Conservation (phyloP, 2,329 filamentous ascomycete genomes). For the Xylaria sp. region DNA sequence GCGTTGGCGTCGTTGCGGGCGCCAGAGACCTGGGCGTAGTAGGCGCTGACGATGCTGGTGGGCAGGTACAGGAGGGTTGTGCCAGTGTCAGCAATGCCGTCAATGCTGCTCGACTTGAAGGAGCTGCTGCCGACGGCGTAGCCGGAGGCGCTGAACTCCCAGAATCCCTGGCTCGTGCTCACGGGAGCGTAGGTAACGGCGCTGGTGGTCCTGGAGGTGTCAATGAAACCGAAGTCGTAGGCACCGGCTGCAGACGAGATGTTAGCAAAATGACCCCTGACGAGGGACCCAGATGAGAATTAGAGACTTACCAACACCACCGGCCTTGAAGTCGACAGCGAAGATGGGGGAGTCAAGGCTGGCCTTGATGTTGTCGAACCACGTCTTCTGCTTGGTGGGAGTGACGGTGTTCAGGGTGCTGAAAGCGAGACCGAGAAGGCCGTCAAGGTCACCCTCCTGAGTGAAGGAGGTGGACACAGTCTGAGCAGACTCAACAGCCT, state of each 20-base stretch:
- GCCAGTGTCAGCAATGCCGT: slow-evolving; percentile 68
- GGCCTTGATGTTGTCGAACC: slow-evolving; percentile 44
- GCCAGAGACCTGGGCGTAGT: slow-evolving; percentile 61
- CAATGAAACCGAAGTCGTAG: slow-evolving; percentile 52
- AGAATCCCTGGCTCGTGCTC: slow-evolving; percentile 48
- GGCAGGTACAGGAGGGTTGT: slow-evolving; percentile 63
- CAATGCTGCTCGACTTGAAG: slow-evolving; percentile 42
- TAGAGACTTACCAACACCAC: slow-evolving; percentile 35
- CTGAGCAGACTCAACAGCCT: slow-evolving; percentile 44
- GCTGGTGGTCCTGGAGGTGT: slow-evolving; percentile 45
- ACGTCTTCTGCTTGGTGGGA: slow-evolving; percentile 40
- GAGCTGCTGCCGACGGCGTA: slow-evolving; percentile 45
- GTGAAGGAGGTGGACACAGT: slow-evolving; percentile 42
- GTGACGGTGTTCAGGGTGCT: slow-evolving; percentile 42
- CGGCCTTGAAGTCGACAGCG: slow-evolving; percentile 45
- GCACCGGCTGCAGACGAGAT: slow-evolving; percentile 41
- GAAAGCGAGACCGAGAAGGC: slow-evolving; percentile 46
- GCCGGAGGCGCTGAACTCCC: slow-evolving; percentile 48
- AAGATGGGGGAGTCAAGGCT: slow-evolving; percentile 43
- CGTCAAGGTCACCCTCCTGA: slow-evolving; percentile 40
- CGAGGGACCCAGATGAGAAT: not conserved
- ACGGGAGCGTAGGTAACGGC: slow-evolving; percentile 47
- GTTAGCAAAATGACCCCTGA: slow-evolving; percentile 10
- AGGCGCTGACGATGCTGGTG: slow-evolving; percentile 58
- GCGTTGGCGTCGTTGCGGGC: slow-evolving; percentile 52